Evolutionary conservation across 1,284 basidiomycete species (phyloP), one percentile per base, ranked within the genome.

Genomic region (Irpex sp.): DNA sequence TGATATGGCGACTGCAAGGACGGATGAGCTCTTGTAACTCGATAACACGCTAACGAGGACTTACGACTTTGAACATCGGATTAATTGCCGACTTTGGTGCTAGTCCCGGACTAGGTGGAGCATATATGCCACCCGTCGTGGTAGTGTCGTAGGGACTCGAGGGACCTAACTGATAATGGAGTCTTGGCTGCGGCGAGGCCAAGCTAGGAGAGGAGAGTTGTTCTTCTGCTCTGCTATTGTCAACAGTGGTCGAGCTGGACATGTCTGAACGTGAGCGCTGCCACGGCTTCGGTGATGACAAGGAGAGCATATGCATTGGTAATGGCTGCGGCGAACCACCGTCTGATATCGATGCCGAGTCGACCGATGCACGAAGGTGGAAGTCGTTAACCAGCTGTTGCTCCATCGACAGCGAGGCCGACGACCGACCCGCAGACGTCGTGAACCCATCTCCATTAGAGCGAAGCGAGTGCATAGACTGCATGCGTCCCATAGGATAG

Each of bases 41-140:
- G 60, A 8, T 9, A 44, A 3, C 6, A 56, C 13, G 62, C 40
- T 7, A 66, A 64, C 26, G 37, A 49, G n/a, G n/a, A 80, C 92
- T 83, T 77, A 94, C 93, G 76, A 95, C 92, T 84, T 92, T 88
- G 82, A 95, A 96, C 77, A 94, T 94, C 47, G 93, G 92, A 76
- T 96, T 94, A 72, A 94, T 92, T 47, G 82, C 83, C 59, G 87
- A 84, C 73, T 87, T 87, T 31, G 87, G 78, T 66, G 83, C 84
- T 49, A 80, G 77, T 59, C 81, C 81, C 48, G 85, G 82, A 70
- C 82, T 83, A 67, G 84, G 77, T 2, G 82, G 80, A 48, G 74
- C 67, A 56, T 64, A 67, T 64, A 68, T 60, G 47, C 69, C 68
- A 19, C 69, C 66, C 49, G 67, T 21, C 6, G 54, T 11, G 13